These are phyloP conservation scores for Acacia confusa DNA, from an alignment of 306 rosid species.

Conservation along the genomic window DNA sequence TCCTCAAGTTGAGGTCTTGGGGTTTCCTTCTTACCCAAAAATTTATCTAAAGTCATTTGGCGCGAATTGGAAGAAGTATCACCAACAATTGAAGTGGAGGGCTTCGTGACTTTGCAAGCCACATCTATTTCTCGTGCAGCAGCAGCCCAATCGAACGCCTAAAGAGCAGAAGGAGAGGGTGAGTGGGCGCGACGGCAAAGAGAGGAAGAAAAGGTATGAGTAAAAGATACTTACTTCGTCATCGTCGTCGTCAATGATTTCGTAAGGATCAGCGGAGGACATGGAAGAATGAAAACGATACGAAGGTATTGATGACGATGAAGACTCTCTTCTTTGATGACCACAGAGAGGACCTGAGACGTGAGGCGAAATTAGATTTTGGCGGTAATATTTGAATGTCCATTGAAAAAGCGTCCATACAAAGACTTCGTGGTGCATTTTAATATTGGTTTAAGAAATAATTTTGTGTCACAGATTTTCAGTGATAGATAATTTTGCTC, in stretches of 20 bases:
- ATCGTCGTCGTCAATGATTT: slow-evolving; percentile 44
- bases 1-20: slow-evolving; percentile 30
- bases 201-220: not conserved
- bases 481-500: accelerated
- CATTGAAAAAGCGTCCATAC: not conserved
- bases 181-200: not conserved
- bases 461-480: too few relatives aligned
- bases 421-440: not conserved
- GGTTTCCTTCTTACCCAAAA: slow-evolving; percentile 37
- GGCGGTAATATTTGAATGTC: slow-evolving; percentile 21
- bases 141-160: slow-evolving; percentile 93
- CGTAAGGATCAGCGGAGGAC: slow-evolving; percentile 46
- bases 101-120: slow-evolving; percentile 39
- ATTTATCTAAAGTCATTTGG: slow-evolving; percentile 66
- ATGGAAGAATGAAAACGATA: slow-evolving; percentile 31
- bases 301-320: not conserved
- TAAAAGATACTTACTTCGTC: slow-evolving; percentile 40
- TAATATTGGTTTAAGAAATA: too few relatives aligned
- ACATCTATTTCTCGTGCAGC: slow-evolving; percentile 67
- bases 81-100: not conserved
- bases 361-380: not conserved
- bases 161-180: slow-evolving; percentile 7
- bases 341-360: not conserved
- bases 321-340: not conserved
- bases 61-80: slow-evolving; percentile 26